Evolutionary conservation across 202 grass and related monocot genomes (phyloP), one percentile per base, ranked within the genome.

Genomic region (Panicum hallii): DNA sequence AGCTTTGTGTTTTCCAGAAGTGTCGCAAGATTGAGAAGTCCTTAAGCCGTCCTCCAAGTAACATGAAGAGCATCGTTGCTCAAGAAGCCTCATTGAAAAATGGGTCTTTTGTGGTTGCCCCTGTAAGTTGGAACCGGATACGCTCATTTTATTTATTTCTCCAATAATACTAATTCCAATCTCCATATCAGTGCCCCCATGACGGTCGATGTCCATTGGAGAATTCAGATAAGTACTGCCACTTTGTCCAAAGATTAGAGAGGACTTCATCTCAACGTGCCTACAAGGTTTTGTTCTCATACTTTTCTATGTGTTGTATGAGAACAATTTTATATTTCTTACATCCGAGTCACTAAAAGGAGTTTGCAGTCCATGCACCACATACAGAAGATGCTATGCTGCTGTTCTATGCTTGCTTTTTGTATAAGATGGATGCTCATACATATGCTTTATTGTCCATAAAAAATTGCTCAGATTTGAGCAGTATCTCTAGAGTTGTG

Each of bases 181-280:
- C 71, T 73, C 64, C 54, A 68, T 46, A 62, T 82, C 79, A 95
- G 96, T 99, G 96, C 70, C 96, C 96, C 26, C 96, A 99, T 82
- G 96, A 99, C 83, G 93, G 96, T 58, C 85, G 20, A 13, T 99
- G 96, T 77, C 96, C 96, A 70, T 78, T 99, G 86, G 93, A 95
- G 86, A 95, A 99, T 80, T 77, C 93, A 49, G 80, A 86, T 48
- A 99, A 95, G 83, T 99, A 99, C 72, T 99, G 96, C 67, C 96
- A 99, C 76, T 99, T 99, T 88, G 96, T 95, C 56, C 96, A 99
- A 77, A 87, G 93, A 83, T 75, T 99, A 57, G 91, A 95, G 84
- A 95, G 96, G 86, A 99, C 96, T 15, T 92, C 96, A 79, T 94
- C 96, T 74, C 93, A 99, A 75, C 89, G 84, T 47, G 84, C 79